These are phyloP conservation scores for Aspergillus sclerotioniger DNA, from an alignment of 495 filamentous ascomycete genomes.

Conservation along the genomic window DNA sequence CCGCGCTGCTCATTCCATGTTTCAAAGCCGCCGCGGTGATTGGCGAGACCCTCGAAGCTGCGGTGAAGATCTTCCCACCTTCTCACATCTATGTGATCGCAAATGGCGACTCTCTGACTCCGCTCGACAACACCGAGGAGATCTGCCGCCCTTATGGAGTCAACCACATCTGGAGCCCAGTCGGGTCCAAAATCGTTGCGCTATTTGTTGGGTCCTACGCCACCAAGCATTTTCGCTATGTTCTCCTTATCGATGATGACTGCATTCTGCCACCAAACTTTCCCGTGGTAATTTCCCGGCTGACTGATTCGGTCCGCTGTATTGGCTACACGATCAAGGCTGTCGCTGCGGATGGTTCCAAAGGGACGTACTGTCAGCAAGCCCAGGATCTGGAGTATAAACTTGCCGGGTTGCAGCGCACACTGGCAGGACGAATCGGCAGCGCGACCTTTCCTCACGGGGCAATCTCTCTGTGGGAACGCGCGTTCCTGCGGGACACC, in stretches of 20 bases:
- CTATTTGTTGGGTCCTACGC: conserved; percentile 48
- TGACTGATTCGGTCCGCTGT: conserved; percentile 35
- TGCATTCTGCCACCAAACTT: conserved; percentile 44
- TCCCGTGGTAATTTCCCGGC: conserved; percentile 38
- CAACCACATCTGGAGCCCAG: conserved; percentile 38
- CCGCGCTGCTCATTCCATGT: conserved; percentile 48
- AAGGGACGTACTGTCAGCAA: conserved; percentile 40
- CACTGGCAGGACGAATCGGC: conserved; percentile 40
- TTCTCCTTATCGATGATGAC: conserved; percentile 49
- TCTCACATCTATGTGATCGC: conserved; percentile 47
- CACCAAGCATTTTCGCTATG: conserved; percentile 37
- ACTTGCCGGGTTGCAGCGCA: conserved; percentile 37
- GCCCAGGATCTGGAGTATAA: conserved; percentile 51
- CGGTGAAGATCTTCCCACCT: conserved; percentile 45
- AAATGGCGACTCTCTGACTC: conserved; percentile 40
- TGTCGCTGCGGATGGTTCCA: conserved; percentile 29
- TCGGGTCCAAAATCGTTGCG: conserved; percentile 46
- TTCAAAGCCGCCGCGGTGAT: conserved; percentile 46
- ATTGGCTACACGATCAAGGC: conserved; percentile 48
- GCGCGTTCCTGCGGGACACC: conserved; percentile 37
- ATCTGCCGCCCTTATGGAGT: conserved; percentile 42
- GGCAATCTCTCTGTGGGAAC: conserved; percentile 46
- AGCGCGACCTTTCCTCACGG: conserved; percentile 46
- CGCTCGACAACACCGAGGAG: conserved; percentile 44
- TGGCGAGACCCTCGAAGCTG: conserved; percentile 41